Base-by-base conservation (phyloP, 495 filamentous ascomycete genomes). In the Penicillium salamii region DNA sequence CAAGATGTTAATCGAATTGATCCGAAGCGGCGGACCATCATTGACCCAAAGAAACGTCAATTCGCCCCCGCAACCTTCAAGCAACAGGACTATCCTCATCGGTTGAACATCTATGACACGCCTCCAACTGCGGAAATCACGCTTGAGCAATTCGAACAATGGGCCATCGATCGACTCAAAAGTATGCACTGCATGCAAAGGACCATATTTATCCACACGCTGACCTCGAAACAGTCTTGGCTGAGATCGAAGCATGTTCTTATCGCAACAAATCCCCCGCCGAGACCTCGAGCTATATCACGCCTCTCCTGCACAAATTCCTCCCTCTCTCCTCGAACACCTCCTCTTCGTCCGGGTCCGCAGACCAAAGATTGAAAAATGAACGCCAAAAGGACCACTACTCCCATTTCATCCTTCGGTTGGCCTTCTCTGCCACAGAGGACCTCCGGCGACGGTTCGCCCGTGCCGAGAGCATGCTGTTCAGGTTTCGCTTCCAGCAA, bases 381-480 rank as follows among this genome's bases (percentile, higher is more conserved):
- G 87, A 99, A 71, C 83, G 95, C 15, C 88, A 90, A 69, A 95
- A 91, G 68, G 95, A 99, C 58, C 95, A 99, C 68, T 99, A 99
- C 68, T 89, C 85, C 40, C 95, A 99, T 68, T 99, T 96, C 65
- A 97, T 97, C 57, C 82, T 99, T 15, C 87, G 95, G 0, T 78
- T 99, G 26, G 95, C 95, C 6, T 99, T 99, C 58, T 83, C 90
- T 3, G 81, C 83, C 7, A 96, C 91, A 0, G 91, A 96, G 61
- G 95, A 97, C 61, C 76, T 97, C 29, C 83, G 93, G n/a, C 81
- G 85, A 49, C 84, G 93, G 38, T 99, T 97, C 60, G 78, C 82
- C 15, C 81, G 90, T 33, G 83, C 92, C 4, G 95, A 99, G 71
- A 86, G 86, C 3, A 86, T 87, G 77, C 78, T 99, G 2, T 97